Base-by-base conservation (phyloP, 2,329 filamentous ascomycete genomes). In the Incumbomyces lentus region DNA sequence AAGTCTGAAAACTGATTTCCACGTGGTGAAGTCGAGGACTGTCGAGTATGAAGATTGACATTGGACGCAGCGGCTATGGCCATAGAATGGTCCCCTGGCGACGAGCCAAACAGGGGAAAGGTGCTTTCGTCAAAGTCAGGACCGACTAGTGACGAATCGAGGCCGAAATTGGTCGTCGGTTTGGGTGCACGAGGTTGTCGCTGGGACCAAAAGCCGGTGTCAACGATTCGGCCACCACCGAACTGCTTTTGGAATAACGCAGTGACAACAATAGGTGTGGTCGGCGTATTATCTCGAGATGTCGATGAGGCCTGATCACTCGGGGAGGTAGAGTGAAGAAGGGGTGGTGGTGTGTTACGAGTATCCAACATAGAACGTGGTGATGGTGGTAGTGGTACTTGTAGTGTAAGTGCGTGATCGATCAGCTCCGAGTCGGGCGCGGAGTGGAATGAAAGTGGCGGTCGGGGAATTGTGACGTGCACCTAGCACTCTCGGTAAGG, bases 1-100 rank as follows among this genome's bases (percentile, higher is more conserved):
- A 81, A 66, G 57, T 79, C 80, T 31, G 78, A 81, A 11, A 76
- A 74, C 62, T 79, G 76, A 59, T 74, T 75, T 50, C 64, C 66
- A 37, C 75, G 74, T 42, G 78, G 76, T 29, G 75, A 78, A 53
- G 76, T 70, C 45, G 75, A 77, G 53, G 71, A 72, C 68, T 71
- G 70, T 57, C 70, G 72, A 60, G 71, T 69, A 58, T 74, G 66
- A 58, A 81, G 79, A 17, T 30, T 36, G 60, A 81, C 74, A 61
- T 81, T 76, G 38, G 78, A 76, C 49, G 70, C 67, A 51, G 74
- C 71, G 46, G 68, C 62, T 53, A 68, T 68, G 50, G 71, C 71
- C 74, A 78, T 78, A 56, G 59, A 67, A 63, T 52, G 54, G 52
- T 50, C 38, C 16, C 30, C 12, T 47, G 61, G 58, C 44, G 62